phyloP scores from a whole-genome alignment of 2,329 filamentous ascomycete genomes.

The Ceratocystis variospora region DNA sequence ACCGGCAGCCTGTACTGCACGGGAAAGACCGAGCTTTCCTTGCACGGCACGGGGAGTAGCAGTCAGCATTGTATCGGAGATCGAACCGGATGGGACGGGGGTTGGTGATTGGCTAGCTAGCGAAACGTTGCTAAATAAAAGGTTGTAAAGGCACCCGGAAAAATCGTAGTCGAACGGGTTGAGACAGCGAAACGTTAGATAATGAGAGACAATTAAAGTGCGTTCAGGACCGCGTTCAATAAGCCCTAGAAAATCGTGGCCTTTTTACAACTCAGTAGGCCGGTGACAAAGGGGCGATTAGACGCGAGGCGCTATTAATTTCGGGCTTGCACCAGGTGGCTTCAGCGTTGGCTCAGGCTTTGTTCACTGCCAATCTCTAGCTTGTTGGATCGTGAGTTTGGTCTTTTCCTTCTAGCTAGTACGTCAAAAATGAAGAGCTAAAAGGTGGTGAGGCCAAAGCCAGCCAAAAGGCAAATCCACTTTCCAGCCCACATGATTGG shows the following conservation, averaged over 20 bases:
- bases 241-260: background rate
- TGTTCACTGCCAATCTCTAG: background rate
- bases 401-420: background rate
- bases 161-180: background rate
- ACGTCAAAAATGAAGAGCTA: background rate
- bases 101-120: slow-evolving; percentile 19
- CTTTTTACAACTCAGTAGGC: background rate
- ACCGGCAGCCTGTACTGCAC: slow-evolving; percentile 31
- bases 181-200: no score
- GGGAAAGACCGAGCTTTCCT: slow-evolving; percentile 25
- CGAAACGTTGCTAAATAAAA: background rate
- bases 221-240: background rate
- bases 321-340: background rate
- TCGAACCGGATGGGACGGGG: slow-evolving; percentile 23
- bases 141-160: background rate
- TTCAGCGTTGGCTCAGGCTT: background rate
- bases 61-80: slow-evolving; percentile 31
- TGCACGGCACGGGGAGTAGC: slow-evolving; percentile 31
- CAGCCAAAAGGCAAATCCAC: slow-evolving; percentile 18
- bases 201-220: background rate
- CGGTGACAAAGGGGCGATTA: background rate
- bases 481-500: slow-evolving; percentile 28
- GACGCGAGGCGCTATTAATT: background rate
- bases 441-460: slow-evolving; percentile 20
- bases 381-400: background rate